Evolutionary conservation across 768 basidiomycete species (phyloP).

Genomic region (Calvatia gigantea): DNA sequence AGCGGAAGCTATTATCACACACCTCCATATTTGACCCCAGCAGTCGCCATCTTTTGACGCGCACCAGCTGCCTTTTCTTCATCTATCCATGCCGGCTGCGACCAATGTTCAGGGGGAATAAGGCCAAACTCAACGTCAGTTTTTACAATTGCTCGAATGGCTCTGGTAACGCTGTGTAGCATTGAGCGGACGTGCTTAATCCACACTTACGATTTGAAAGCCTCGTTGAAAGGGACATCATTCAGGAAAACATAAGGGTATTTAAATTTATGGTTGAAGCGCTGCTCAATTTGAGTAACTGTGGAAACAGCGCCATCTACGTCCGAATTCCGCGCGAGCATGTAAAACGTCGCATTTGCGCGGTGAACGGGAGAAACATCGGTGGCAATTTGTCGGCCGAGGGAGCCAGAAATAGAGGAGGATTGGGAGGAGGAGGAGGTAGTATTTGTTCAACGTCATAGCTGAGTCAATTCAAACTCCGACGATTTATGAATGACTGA

Average conservation of each 20-base stretch:
- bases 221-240: conserved; percentile 72
- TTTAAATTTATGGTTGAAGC: conserved; percentile 73
- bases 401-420: background rate
- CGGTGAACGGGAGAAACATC: background rate
- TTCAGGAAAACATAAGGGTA: conserved; percentile 93
- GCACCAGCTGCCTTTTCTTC: conserved; percentile 57
- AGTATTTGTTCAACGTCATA: background rate
- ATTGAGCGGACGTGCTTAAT: background rate
- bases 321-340: conserved; percentile 66
- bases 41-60: conserved; percentile 58
- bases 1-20: background rate
- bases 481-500: conserved; percentile 1
- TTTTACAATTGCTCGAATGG: conserved; percentile 22
- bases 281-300: conserved; percentile 73
- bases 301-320: conserved; percentile 55
- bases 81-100: conserved; percentile 76
- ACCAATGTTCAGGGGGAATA: conserved; percentile 71
- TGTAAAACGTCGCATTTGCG: conserved; percentile 38
- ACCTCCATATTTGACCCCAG: conserved; percentile 43
- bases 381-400: background rate
- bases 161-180: conserved; percentile 14
- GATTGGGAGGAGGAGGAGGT: background rate
- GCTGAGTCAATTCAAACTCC: conserved; percentile 8
- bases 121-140: conserved; percentile 49
- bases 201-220: conserved; percentile 61